These are phyloP conservation scores for Calocybe gambosa DNA, from an alignment of 1,284 basidiomycete genomes.

Conservation along the genomic window DNA sequence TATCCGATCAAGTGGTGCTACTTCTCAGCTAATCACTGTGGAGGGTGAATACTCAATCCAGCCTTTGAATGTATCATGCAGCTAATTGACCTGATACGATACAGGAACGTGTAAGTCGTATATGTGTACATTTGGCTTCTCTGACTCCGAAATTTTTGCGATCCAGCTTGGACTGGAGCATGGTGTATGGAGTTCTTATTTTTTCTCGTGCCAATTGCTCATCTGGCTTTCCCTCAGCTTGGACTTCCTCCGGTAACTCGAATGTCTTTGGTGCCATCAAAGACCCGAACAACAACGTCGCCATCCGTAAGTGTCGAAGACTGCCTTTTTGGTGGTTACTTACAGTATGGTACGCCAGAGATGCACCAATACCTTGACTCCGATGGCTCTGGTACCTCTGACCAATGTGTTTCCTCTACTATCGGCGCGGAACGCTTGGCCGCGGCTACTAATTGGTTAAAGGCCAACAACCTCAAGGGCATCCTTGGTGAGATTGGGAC, in stretches of 20 bases:
- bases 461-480: constrained; percentile 53
- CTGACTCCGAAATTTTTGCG: neutral
- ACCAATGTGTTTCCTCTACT: constrained; percentile 50
- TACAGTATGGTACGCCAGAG: constrained; percentile 26
- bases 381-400: constrained; percentile 54
- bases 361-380: constrained; percentile 70
- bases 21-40: constrained; percentile 47
- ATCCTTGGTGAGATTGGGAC: constrained; percentile 62
- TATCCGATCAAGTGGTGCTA: constrained; percentile 55
- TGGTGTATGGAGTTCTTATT: constrained; percentile 33
- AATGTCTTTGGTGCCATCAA: constrained; percentile 44
- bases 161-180: constrained; percentile 40
- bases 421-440: constrained; percentile 54
- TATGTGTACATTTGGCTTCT: neutral
- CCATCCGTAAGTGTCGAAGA: constrained; percentile 37
- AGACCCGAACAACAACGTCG: constrained; percentile 58
- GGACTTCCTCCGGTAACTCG: constrained; percentile 52
- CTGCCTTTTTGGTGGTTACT: neutral
- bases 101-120: constrained; percentile 34
- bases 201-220: neutral
- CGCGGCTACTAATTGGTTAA: constrained; percentile 52
- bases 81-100: too few species aligned
- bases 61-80: too few species aligned
- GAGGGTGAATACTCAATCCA: constrained; percentile 31
- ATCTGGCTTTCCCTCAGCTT: constrained; percentile 26